Conservation (phyloP, 495 filamentous ascomycete species). For the Xylaria intraflava region DNA sequence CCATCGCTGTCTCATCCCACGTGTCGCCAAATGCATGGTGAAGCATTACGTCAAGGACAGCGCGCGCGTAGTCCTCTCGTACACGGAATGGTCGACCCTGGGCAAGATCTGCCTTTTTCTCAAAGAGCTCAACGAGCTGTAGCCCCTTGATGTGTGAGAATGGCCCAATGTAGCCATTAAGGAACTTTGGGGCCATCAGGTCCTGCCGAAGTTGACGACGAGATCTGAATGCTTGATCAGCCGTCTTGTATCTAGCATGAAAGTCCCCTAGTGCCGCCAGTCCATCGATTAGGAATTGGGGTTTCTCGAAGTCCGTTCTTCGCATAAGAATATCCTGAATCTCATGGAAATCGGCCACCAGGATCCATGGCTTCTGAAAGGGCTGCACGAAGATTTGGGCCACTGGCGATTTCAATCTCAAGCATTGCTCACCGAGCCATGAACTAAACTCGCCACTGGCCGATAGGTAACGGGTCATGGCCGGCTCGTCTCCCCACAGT, state of each 20-base stretch:
- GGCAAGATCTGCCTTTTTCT: not conserved
- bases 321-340: conserved; percentile 28
- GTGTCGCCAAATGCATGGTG: not conserved
- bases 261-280: not conserved
- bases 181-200: not conserved
- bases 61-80: not conserved
- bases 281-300: conserved; percentile 7
- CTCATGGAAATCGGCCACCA: conserved; percentile 31
- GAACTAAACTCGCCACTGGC: conserved; percentile 11
- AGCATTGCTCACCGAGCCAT: conserved; percentile 12
- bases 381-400: conserved; percentile 32
- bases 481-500: conserved; percentile 28
- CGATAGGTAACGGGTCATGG: conserved; percentile 10
- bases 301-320: conserved; percentile 31
- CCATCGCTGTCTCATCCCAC: not conserved
- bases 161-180: not conserved
- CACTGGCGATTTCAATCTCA: conserved; percentile 29
- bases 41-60: not conserved
- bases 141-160: not conserved
- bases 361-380: conserved; percentile 24
- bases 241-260: not conserved
- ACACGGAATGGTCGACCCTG: not conserved
- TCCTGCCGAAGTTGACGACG: not conserved
- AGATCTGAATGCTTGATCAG: not conserved
- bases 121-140: not conserved